phyloP scores from a whole-genome alignment of 2,329 filamentous ascomycete genomes.

The Aspergillus fumigatiaffinis region DNA sequence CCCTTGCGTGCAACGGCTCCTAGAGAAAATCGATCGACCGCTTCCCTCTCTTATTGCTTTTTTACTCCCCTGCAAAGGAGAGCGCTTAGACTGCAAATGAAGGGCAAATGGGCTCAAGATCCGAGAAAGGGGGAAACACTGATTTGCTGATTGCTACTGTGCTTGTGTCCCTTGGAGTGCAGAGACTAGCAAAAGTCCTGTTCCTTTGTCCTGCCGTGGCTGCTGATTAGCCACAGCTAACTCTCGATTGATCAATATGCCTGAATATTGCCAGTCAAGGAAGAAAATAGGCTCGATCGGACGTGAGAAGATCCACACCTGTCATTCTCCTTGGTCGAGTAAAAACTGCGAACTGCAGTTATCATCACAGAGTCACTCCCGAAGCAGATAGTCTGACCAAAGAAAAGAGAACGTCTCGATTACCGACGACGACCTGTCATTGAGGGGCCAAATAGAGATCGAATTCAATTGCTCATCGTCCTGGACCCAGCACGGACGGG shows the following conservation, averaged over 20 bases:
- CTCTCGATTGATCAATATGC: not conserved
- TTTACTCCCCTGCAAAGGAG: not conserved
- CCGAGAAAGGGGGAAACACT: not conserved
- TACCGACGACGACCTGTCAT: conserved; percentile 6
- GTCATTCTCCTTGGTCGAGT: not conserved
- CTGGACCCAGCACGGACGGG: conserved; percentile 11
- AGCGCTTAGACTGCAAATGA: not conserved
- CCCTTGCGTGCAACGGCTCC: not conserved
- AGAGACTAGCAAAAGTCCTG: not conserved
- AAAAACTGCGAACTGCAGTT: not conserved
- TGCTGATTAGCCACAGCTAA: not conserved
- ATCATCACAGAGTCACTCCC: conserved; percentile 1
- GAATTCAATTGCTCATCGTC: conserved; percentile 2
- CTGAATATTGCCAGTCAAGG: not conserved
- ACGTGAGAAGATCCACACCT: not conserved
- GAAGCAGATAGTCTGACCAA: conserved; percentile 8
- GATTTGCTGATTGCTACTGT: not conserved
- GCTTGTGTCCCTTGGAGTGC: not conserved
- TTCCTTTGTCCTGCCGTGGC: not conserved
- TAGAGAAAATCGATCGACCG: not conserved
- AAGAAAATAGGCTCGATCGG: not conserved
- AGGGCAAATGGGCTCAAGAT: not conserved
- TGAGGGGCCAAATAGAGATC: conserved; percentile 4
- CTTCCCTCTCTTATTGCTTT: not conserved
- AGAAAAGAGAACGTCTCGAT: not conserved